A percentile compares a stretch with the other conserved stretches of the same genome.
These are phyloP conservation scores for Myriangium duriaei DNA, from an alignment of 2,329 filamentous ascomycete genomes.

Conservation along the genomic window DNA sequence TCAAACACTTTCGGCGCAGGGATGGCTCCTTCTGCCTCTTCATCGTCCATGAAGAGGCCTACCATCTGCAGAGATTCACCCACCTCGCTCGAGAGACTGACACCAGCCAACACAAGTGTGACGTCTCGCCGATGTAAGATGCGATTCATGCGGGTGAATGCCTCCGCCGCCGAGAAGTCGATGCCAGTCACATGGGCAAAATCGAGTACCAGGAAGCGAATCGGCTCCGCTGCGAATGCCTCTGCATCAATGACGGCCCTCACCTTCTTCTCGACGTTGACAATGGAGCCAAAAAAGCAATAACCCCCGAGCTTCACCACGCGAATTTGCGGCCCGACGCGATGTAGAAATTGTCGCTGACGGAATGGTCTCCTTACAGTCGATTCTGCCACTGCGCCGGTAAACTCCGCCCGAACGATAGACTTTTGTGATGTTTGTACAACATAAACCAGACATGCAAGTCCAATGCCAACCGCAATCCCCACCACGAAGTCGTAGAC, in stretches of 20 bases:
- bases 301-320: conserved; percentile 88
- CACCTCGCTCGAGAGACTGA: conserved; percentile 62
- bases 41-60: conserved; percentile 62
- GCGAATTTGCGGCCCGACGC: conserved; percentile 78
- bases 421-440: conserved; percentile 84
- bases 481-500: conserved; percentile 93
- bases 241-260: conserved; percentile 71
- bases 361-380: conserved; percentile 84
- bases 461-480: conserved; percentile 78
- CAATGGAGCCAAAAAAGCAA: conserved; percentile 97
- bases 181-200: conserved; percentile 80
- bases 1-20: conserved; percentile 56
- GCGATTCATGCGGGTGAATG: conserved; percentile 83
- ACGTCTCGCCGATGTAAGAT: conserved; percentile 67
- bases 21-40: conserved; percentile 46
- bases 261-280: conserved; percentile 84
- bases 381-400: conserved; percentile 76
- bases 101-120: conserved; percentile 68
- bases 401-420: conserved; percentile 80
- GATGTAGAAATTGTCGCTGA: conserved; percentile 73
- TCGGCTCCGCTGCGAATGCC: conserved; percentile 62
- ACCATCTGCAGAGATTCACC: conserved; percentile 72
- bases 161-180: conserved; percentile 92
- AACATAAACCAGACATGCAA: conserved; percentile 84
- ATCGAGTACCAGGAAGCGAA: conserved; percentile 82